phyloP scores from a whole-genome alignment of 2,329 filamentous ascomycete genomes.

The Diplodia mutila region DNA sequence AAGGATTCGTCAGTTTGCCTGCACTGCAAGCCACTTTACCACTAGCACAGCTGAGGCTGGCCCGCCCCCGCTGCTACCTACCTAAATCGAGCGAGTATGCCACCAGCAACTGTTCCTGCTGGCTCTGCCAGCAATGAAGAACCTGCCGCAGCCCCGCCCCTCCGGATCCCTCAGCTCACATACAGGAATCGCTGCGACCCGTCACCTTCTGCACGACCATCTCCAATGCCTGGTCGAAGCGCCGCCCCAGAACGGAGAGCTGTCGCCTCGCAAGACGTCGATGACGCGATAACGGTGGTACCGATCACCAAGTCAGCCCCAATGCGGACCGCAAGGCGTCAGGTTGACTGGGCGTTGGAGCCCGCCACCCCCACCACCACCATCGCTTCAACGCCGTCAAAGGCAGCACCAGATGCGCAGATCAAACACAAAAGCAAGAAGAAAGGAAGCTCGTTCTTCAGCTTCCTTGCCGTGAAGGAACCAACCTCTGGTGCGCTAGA shows the following conservation, averaged over 20 bases:
- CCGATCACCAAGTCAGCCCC: neutral
- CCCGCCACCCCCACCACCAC: neutral
- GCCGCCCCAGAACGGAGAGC: neutral
- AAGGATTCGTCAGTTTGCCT: constrained; percentile 9
- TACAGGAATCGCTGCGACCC: constrained; percentile 21
- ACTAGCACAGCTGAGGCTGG: constrained; percentile 16
- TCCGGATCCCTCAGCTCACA: constrained; percentile 17
- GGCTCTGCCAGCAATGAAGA: neutral
- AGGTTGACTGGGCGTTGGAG: constrained; percentile 14
- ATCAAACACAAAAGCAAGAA: constrained; percentile 1
- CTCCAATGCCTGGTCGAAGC: neutral
- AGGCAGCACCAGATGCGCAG: neutral
- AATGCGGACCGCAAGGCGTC: neutral
- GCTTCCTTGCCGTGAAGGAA: constrained; percentile 54
- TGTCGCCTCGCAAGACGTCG: neutral
- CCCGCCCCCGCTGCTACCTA: neutral
- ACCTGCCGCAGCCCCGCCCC: neutral
- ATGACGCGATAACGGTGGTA: constrained; percentile 15
- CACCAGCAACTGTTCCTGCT: neutral
- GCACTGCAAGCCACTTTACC: constrained; percentile 1
- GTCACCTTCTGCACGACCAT: neutral
- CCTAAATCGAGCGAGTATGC: constrained; percentile 1
- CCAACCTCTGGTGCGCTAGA: constrained; percentile 53
- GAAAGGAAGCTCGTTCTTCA: constrained; percentile 44
- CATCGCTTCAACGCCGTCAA: neutral